These are phyloP conservation scores for Ganoderma sinense DNA, from an alignment of 1,284 basidiomycete species.

Conservation along the genomic window DNA sequence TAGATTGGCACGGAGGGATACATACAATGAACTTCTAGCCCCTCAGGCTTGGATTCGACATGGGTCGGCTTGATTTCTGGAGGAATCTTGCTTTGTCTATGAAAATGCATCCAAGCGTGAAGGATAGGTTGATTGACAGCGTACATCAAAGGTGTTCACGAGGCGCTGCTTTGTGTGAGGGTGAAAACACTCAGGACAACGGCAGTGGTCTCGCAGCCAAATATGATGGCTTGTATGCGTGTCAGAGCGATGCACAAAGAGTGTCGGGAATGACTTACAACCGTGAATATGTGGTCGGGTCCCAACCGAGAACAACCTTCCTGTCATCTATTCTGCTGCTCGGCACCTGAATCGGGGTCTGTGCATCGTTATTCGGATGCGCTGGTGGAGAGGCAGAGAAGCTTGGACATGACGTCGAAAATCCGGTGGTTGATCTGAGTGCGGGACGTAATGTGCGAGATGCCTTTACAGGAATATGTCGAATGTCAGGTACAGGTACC, in stretches of 20 bases:
- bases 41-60: conserved; percentile 68
- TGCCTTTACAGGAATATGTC: background rate
- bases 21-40: conserved; percentile 75
- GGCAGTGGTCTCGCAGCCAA: conserved; percentile 88
- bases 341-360: conserved; percentile 52
- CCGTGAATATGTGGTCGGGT: conserved; percentile 68
- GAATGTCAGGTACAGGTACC: background rate
- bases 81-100: conserved; percentile 65
- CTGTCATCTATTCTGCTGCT: conserved; percentile 61
- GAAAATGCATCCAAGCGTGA: background rate
- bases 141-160: conserved; percentile 84
- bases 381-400: background rate
- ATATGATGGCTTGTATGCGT: conserved; percentile 64
- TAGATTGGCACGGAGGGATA: conserved; percentile 12
- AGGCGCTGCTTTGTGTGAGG: conserved; percentile 90
- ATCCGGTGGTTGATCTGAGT: background rate
- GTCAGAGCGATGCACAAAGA: background rate
- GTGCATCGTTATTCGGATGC: background rate
- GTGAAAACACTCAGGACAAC: conserved; percentile 91
- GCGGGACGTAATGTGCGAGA: background rate
- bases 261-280: conserved; percentile 57
- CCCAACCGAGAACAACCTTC: conserved; percentile 75
- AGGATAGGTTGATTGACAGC: conserved; percentile 24
- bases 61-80: conserved; percentile 70
- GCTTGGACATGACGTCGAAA: conserved; percentile 4